Conservation (phyloP, 2,329 filamentous ascomycete genomes). For the Daldinia eschscholtzii region DNA sequence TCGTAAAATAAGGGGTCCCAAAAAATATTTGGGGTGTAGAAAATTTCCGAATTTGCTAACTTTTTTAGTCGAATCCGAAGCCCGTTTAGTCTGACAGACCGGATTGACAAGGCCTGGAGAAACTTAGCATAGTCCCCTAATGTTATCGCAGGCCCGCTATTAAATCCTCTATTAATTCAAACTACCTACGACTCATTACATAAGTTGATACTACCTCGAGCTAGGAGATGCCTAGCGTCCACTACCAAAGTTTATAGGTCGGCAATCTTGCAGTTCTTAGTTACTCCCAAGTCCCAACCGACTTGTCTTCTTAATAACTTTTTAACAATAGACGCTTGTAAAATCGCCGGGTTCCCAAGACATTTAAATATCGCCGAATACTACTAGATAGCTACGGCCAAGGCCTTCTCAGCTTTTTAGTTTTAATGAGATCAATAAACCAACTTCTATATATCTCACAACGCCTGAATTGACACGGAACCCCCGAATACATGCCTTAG, state of each 20-base stretch:
- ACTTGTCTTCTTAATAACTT: no score
- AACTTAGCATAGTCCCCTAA: constrained; percentile 3
- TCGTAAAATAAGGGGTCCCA: constrained; percentile 3
- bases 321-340: neutral
- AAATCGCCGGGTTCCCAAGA: constrained; percentile 20
- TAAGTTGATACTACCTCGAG: neutral
- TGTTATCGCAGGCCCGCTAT: neutral
- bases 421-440: constrained; percentile 27
- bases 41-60: constrained; percentile 9
- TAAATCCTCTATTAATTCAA: neutral
- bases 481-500: neutral
- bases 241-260: neutral
- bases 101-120: neutral
- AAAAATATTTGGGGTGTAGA: neutral
- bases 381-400: constrained; percentile 22
- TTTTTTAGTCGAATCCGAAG: neutral
- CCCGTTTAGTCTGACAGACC: neutral
- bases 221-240: neutral
- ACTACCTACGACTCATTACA: neutral
- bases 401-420: constrained; percentile 8
- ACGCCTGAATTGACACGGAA: constrained; percentile 6
- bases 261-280: constrained; percentile 8
- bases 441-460: constrained; percentile 7
- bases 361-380: constrained; percentile 33
- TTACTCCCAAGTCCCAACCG: neutral